Conservation (phyloP, 2,329 filamentous ascomycete species). For the Phaeosphaeriaceae sp. region DNA sequence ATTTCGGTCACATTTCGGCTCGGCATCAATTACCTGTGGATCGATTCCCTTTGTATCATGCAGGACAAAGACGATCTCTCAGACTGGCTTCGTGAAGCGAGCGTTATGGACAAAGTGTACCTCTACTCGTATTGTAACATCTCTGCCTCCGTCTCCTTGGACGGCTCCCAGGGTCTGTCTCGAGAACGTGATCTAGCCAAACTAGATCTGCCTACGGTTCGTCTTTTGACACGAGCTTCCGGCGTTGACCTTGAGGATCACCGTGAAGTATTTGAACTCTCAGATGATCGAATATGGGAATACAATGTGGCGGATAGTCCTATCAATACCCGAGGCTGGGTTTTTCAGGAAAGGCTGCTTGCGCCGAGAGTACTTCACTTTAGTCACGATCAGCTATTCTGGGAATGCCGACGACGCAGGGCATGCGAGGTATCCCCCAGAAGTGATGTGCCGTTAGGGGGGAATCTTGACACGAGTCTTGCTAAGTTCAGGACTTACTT, state of each 20-base stretch:
- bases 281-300: neutral
- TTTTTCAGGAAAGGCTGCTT: slow-evolving; percentile 22
- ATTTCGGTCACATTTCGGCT: slow-evolving; percentile 15
- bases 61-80: slow-evolving; percentile 2
- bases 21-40: slow-evolving; percentile 16
- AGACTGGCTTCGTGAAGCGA: slow-evolving; percentile 9
- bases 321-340: slow-evolving; percentile 12
- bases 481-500: slow-evolving; percentile 1
- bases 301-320: neutral
- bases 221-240: neutral
- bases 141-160: slow-evolving; percentile 6
- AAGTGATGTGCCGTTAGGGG: no score
- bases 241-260: neutral
- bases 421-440: slow-evolving; percentile 13
- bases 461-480: no score
- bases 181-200: neutral
- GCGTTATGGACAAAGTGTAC: slow-evolving; percentile 14
- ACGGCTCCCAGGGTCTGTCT: slow-evolving; percentile 13
- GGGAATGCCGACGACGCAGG: slow-evolving; percentile 19
- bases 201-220: neutral
- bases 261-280: neutral
- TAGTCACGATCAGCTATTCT: slow-evolving; percentile 18
- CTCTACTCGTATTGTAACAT: slow-evolving; percentile 13
- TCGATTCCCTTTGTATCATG: slow-evolving; percentile 16
- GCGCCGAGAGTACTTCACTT: slow-evolving; percentile 24